Conservation (phyloP, 2,329 filamentous ascomycete species). For the Penicillium thymicola region DNA sequence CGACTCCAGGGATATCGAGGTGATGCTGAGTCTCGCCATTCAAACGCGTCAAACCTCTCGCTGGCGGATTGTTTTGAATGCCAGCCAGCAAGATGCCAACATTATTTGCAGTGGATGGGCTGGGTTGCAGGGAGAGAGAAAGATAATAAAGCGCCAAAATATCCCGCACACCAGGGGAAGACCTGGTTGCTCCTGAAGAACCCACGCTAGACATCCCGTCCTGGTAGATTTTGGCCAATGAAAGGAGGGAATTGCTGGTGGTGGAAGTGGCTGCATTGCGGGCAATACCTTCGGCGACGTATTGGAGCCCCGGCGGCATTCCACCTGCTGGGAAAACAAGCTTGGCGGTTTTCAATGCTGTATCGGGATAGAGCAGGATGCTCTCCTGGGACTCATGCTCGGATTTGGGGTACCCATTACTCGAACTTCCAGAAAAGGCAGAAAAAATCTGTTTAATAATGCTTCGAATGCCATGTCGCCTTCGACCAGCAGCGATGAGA, state of each 20-base stretch:
- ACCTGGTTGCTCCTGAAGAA: conserved; percentile 55
- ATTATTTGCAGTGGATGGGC: conserved; percentile 96
- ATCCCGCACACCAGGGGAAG: conserved; percentile 76
- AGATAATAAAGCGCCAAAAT: conserved; percentile 94
- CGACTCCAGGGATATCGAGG: conserved; percentile 68
- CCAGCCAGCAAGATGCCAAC: conserved; percentile 95
- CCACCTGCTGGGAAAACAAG: conserved; percentile 75
- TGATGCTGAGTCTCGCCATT: conserved; percentile 42
- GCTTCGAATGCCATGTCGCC: conserved; percentile 66
- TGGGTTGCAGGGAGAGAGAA: conserved; percentile 88
- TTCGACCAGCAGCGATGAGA: conserved; percentile 75
- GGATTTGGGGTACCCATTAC: conserved; percentile 39
- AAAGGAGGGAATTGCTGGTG: conserved; percentile 91
- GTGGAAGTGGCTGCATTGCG: conserved; percentile 82
- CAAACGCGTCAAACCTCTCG: conserved; percentile 36
- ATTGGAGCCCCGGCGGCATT: conserved; percentile 73
- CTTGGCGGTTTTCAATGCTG: conserved; percentile 75
- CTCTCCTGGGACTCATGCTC: conserved; percentile 51
- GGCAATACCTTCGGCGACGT: conserved; percentile 67
- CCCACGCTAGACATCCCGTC: conserved; percentile 79
- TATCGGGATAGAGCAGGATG: conserved; percentile 76
- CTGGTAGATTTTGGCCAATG: conserved; percentile 95
- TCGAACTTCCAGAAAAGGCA: conserved; percentile 57
- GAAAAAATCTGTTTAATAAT: conserved; percentile 75
- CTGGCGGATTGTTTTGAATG: conserved; percentile 67